Conservation (phyloP, 495 filamentous ascomycete genomes). For the Penicillium malachiteum region DNA sequence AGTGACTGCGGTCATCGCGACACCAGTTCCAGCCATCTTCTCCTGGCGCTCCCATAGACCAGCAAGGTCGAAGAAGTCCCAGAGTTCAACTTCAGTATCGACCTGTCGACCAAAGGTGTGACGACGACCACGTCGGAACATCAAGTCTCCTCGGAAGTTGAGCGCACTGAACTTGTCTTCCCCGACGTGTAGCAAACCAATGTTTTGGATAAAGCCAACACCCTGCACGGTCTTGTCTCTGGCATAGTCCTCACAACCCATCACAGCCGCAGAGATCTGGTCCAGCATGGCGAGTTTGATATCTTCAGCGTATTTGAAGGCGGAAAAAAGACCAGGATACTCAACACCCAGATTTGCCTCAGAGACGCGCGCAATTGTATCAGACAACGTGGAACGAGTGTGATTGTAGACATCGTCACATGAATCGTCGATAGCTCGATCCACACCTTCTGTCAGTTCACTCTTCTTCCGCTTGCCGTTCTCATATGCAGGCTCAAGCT, state of each 20-base stretch:
- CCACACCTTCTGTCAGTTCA: slow-evolving; percentile 79
- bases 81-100: slow-evolving; percentile 80
- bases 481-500: slow-evolving; percentile 83
- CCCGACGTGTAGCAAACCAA: slow-evolving; percentile 86
- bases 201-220: slow-evolving; percentile 81
- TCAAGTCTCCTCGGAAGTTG: slow-evolving; percentile 82
- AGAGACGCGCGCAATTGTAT: slow-evolving; percentile 71
- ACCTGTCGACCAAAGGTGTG: slow-evolving; percentile 81
- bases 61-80: slow-evolving; percentile 88
- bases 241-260: slow-evolving; percentile 79
- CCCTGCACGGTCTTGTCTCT: slow-evolving; percentile 73
- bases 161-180: slow-evolving; percentile 75
- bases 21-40: slow-evolving; percentile 85
- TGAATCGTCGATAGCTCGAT: slow-evolving; percentile 78
- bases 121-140: slow-evolving; percentile 77
- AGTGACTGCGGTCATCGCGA: slow-evolving; percentile 91
- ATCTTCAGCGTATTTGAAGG: slow-evolving; percentile 91
- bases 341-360: slow-evolving; percentile 73
- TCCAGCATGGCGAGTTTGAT: slow-evolving; percentile 89
- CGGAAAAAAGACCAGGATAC: slow-evolving; percentile 82
- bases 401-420: slow-evolving; percentile 81
- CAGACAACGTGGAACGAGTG: slow-evolving; percentile 69
- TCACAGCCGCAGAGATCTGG: slow-evolving; percentile 75
- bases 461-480: slow-evolving; percentile 75
- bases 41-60: slow-evolving; percentile 86